These are phyloP conservation scores for Pseudogymnoascus sp. DNA, from an alignment of 2,329 filamentous ascomycete species.

Conservation along the genomic window DNA sequence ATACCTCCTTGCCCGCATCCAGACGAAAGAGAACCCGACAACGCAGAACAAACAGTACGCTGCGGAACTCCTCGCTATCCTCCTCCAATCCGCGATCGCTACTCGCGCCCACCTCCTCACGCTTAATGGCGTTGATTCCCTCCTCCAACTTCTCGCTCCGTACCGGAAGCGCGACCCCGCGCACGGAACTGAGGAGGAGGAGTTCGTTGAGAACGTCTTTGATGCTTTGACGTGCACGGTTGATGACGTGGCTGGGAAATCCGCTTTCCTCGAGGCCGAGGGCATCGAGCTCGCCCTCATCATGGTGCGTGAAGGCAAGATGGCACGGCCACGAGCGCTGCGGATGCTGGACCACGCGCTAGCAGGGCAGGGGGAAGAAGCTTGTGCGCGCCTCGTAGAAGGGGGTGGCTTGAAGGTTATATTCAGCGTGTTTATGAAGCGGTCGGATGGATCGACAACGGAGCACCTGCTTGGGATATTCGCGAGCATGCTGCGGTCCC, in stretches of 20 bases:
- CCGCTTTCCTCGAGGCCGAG: conserved; percentile 79
- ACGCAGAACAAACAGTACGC: conserved; percentile 93
- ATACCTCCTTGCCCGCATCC: conserved; percentile 72
- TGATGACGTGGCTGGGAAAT: conserved; percentile 67
- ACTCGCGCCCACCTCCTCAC: conserved; percentile 57
- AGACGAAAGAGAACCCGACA: conserved; percentile 57
- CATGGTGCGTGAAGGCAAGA: conserved; percentile 83
- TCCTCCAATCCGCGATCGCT: conserved; percentile 65
- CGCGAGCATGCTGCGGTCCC: conserved; percentile 66
- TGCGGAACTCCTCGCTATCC: conserved; percentile 82
- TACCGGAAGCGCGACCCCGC: conserved; percentile 83
- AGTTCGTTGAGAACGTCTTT: conserved; percentile 92
- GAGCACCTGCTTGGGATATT: conserved; percentile 85
- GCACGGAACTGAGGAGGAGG: conserved; percentile 81
- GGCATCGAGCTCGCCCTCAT: conserved; percentile 86
- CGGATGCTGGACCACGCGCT: conserved; percentile 78
- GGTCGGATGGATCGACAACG: conserved; percentile 55
- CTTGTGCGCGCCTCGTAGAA: conserved; percentile 72
- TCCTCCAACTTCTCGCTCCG: conserved; percentile 74
- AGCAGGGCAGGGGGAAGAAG: conserved; percentile 48
- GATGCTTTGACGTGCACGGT: conserved; percentile 75
- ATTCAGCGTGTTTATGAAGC: conserved; percentile 86
- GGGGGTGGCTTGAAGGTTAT: conserved; percentile 75
- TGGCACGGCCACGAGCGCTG: conserved; percentile 69
- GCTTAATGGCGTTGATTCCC: conserved; percentile 65